These are phyloP conservation scores for Brassica napus DNA, from an alignment of 345 rosid species.

Conservation along the genomic window DNA sequence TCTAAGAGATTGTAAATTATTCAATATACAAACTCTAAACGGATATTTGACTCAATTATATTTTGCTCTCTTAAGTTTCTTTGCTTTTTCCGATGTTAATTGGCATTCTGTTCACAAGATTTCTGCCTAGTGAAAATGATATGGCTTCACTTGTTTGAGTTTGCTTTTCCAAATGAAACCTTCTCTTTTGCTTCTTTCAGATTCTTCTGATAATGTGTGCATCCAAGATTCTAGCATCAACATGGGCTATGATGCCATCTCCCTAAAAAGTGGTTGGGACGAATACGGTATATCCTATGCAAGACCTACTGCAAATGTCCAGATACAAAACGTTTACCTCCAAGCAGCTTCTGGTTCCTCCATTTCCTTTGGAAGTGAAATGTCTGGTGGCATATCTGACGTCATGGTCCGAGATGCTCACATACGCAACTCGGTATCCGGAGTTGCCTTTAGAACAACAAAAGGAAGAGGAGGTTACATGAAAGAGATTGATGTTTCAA, in stretches of 20 bases:
- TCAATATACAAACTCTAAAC: too few relatives aligned
- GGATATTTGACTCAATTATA: too few relatives aligned
- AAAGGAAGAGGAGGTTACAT: constrained; percentile 59
- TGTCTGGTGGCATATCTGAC: constrained; percentile 56
- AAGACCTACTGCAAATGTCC: constrained; percentile 45
- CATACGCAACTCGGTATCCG: constrained; percentile 39
- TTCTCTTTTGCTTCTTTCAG: constrained; percentile 5
- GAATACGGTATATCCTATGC: constrained; percentile 55
- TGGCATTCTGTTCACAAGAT: not conserved
- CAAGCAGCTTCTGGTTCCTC: constrained; percentile 46
- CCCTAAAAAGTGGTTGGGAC: constrained; percentile 65
- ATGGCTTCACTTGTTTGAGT: not conserved
- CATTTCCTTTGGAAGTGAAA: constrained; percentile 61
- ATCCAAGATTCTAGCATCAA: constrained; percentile 53
- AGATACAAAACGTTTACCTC: constrained; percentile 44
- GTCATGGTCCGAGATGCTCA: constrained; percentile 39
- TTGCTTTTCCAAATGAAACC: not conserved
- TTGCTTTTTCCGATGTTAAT: too few relatives aligned
- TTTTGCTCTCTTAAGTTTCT: too few relatives aligned
- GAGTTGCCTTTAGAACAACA: constrained; percentile 49
- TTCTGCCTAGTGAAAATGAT: not conserved
- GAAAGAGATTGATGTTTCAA: constrained; percentile 43
- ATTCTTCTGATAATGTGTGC: constrained; percentile 55
- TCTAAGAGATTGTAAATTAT: too few relatives aligned
- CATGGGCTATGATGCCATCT: constrained; percentile 58